Conservation (phyloP, 2,329 filamentous ascomycete species). For the Xylaria digitata region DNA sequence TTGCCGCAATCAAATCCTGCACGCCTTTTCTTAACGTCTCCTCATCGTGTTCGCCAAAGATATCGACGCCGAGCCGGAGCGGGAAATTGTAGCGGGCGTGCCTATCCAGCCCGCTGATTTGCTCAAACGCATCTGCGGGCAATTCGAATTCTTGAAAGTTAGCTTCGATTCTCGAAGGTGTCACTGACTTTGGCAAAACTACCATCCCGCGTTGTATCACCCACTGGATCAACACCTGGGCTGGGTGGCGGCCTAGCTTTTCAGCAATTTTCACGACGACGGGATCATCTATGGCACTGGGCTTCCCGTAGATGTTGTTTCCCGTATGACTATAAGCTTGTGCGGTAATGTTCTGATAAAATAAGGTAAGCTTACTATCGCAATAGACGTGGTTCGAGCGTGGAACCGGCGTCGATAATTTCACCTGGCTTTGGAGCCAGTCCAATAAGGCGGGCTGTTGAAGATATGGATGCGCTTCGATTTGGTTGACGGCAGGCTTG, state of each 20-base stretch:
- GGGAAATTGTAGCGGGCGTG: conserved; percentile 59
- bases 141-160: conserved; percentile 54
- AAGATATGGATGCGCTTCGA: conserved; percentile 61
- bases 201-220: conserved; percentile 64
- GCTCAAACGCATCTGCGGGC: conserved; percentile 51
- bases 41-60: conserved; percentile 56
- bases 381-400: not conserved
- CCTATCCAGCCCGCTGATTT: conserved; percentile 54
- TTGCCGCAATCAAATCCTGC: conserved; percentile 49
- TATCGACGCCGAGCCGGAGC: conserved; percentile 55
- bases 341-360: conserved; percentile 32
- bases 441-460: conserved; percentile 50
- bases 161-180: conserved; percentile 60
- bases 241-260: conserved; percentile 62
- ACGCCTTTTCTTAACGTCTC: conserved; percentile 53
- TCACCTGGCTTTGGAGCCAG: conserved; percentile 36
- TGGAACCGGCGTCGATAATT: not conserved
- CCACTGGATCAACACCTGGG: conserved; percentile 66
- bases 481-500: conserved; percentile 63
- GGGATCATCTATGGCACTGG: conserved; percentile 56
- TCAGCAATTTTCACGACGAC: conserved; percentile 64
- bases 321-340: conserved; percentile 67
- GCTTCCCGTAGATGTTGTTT: conserved; percentile 58
- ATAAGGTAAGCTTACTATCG: not conserved
- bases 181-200: conserved; percentile 67